Evolutionary conservation across 2,329 filamentous ascomycete species (phyloP).

Genomic region (Aspergillus tubingensis): DNA sequence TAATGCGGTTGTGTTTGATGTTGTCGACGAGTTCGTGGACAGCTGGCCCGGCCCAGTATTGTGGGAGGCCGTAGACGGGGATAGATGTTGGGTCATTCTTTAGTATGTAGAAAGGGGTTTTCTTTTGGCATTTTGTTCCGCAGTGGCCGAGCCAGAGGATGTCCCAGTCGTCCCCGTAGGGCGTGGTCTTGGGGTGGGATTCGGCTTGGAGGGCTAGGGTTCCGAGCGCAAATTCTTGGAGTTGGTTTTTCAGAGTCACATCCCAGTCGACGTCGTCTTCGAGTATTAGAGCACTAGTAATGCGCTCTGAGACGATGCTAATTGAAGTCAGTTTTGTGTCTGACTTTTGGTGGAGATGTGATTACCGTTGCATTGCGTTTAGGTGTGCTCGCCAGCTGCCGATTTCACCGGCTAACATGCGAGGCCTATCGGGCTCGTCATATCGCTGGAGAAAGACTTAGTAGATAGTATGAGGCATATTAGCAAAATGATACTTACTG

Average conservation of each 20-base stretch:
- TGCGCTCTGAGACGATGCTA: neutral
- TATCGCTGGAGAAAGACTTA: neutral
- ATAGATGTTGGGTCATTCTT: neutral
- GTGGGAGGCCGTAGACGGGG: neutral
- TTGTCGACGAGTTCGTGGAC: neutral
- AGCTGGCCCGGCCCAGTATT: neutral
- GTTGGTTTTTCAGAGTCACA: constrained; percentile 34
- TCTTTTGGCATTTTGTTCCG: constrained; percentile 16
- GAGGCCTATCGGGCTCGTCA: neutral
- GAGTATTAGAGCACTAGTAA: constrained; percentile 48
- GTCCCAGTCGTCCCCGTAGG: constrained; percentile 40
- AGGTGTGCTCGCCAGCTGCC: constrained; percentile 8
- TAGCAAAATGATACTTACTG: neutral
- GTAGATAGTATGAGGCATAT: neutral
- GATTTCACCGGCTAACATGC: neutral
- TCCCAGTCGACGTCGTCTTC: constrained; percentile 46
- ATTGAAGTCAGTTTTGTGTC: neutral
- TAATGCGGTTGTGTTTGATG: constrained; percentile 1
- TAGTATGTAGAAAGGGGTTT: neutral
- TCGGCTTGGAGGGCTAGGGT: constrained; percentile 29
- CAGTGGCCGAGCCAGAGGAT: constrained; percentile 44
- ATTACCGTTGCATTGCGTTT: constrained; percentile 5
- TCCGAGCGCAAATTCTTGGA: constrained; percentile 33
- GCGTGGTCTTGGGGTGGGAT: constrained; percentile 10
- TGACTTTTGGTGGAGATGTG: neutral